These are phyloP conservation scores for Phytophthora crassamura DNA, from an alignment of 352 stramenopile species.

Conservation along the genomic window DNA sequence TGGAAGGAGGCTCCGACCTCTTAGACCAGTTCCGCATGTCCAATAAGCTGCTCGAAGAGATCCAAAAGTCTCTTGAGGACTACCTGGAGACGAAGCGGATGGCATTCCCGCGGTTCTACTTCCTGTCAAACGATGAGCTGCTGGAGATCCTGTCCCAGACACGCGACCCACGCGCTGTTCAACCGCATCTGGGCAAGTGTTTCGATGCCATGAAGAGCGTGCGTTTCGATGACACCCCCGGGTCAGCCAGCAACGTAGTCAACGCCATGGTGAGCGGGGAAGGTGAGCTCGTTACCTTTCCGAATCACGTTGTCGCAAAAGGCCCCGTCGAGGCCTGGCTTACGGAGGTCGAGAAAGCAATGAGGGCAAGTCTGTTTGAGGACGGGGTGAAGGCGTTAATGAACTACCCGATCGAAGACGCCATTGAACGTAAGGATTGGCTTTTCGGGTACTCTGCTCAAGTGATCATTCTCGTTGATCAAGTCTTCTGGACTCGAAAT, in stretches of 20 bases:
- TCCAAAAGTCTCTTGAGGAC: conserved; percentile 93
- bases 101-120: conserved; percentile 93
- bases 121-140: conserved; percentile 93
- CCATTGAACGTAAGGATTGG: conserved; percentile 91
- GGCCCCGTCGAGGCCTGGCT: conserved; percentile 91
- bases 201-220: conserved; percentile 95
- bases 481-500: conserved; percentile 93
- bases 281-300: conserved; percentile 87
- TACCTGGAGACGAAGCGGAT: conserved; percentile 94
- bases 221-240: conserved; percentile 70
- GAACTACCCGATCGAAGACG: conserved; percentile 89
- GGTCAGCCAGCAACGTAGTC: conserved; percentile 57
- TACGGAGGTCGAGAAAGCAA: conserved; percentile 88
- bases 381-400: conserved; percentile 84
- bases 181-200: conserved; percentile 92
- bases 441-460: conserved; percentile 91
- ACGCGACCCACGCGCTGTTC: conserved; percentile 87
- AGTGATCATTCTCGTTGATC: conserved; percentile 90
- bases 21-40: conserved; percentile 87
- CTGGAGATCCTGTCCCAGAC: conserved; percentile 93
- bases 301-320: conserved; percentile 73
- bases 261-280: conserved; percentile 88
- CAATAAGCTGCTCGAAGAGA: conserved; percentile 90
- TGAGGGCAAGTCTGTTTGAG: conserved; percentile 88
- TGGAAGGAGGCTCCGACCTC: conserved; percentile 76